Conservation (phyloP, 495 filamentous ascomycete species). For the Alectoria sarmentosa region DNA sequence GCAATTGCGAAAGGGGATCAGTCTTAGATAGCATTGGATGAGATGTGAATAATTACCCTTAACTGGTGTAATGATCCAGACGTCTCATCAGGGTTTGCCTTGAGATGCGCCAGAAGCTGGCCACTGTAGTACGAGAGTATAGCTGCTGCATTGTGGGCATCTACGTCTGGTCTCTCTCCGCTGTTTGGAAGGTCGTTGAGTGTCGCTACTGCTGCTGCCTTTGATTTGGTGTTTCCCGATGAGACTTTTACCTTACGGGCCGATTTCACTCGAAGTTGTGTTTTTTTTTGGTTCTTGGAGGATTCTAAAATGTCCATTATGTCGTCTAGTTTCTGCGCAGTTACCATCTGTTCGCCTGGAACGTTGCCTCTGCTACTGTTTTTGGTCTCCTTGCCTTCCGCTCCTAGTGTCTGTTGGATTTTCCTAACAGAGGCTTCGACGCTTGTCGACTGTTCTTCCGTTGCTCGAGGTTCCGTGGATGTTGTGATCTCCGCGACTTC, state of each 20-base stretch:
- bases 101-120: not conserved
- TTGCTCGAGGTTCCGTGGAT: not conserved
- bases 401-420: not conserved
- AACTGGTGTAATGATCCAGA: not conserved
- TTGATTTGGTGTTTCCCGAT: not conserved
- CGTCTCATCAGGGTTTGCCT: not conserved
- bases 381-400: not conserved
- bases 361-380: not conserved
- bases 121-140: not conserved
- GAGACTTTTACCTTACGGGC: not conserved
- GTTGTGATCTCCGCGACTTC: not conserved
- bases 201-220: not conserved
- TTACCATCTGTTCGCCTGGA: not conserved
- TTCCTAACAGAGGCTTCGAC: not conserved
- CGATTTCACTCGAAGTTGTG: not conserved
- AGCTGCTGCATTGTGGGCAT: not conserved
- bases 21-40: not conserved
- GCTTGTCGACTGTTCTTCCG: not conserved
- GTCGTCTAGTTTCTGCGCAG: not conserved
- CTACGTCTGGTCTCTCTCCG: not conserved
- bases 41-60: not conserved
- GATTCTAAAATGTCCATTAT: not conserved
- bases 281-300: not conserved
- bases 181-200: not conserved
- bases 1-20: not conserved